These are phyloP conservation scores for Fusarium musae DNA, from an alignment of 2,329 filamentous ascomycete genomes.

Conservation along the genomic window DNA sequence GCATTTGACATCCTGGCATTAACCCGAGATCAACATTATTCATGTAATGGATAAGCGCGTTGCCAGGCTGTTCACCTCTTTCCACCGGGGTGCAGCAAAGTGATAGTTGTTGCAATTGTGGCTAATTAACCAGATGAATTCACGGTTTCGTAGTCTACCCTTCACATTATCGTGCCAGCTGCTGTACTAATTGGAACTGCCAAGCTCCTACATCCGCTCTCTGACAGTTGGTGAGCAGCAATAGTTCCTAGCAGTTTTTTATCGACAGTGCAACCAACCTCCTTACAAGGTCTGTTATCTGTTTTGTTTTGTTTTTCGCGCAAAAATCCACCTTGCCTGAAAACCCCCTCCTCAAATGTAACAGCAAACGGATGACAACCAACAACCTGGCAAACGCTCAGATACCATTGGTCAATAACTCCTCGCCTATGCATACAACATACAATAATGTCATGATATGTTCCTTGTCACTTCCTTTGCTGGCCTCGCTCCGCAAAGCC, in stretches of 20 bases:
- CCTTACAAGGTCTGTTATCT: not conserved
- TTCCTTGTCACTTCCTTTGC: not conserved
- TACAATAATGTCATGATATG: not conserved
- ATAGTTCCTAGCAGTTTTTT: too few species aligned
- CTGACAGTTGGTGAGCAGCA: not conserved
- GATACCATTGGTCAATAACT: not conserved
- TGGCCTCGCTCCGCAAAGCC: not conserved
- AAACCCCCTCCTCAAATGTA: not conserved
- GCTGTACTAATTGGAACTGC: not conserved
- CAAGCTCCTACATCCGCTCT: not conserved
- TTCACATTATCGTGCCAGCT: not conserved
- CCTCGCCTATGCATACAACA: not conserved
- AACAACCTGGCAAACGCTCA: not conserved
- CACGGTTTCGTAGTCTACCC: too few species aligned
- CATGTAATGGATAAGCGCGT: too few species aligned
- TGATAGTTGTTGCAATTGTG: too few species aligned
- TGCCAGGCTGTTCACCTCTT: too few species aligned
- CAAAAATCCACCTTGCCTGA: not conserved
- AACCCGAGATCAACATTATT: too few species aligned
- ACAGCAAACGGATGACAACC: not conserved
- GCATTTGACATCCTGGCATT: too few species aligned
- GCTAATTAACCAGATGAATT: too few species aligned
- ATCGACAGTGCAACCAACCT: too few species aligned
- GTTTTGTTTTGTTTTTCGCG: not conserved
- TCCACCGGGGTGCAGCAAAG: too few species aligned